Percentiles rank a stretch among this genome's conserved stretches.
phyloP scores from a whole-genome alignment of 345 rosid genomes.

The Eucalyptus melliodora region DNA sequence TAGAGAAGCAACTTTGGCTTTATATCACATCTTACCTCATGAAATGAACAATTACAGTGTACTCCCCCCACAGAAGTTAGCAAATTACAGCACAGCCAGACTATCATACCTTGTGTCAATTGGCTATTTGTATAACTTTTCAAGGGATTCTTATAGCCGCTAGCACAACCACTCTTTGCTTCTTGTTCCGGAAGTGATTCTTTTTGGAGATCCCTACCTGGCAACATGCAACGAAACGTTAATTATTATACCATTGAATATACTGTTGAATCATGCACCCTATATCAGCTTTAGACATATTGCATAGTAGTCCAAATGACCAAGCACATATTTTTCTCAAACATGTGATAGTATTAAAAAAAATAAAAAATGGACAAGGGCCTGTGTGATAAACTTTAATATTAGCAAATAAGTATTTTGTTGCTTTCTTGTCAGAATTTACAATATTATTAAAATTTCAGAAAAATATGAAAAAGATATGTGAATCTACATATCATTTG shows the following conservation, averaged over 20 bases:
- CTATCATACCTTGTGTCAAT: conserved; percentile 4
- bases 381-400: not conserved
- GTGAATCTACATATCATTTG: not conserved
- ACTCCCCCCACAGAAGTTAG: not conserved
- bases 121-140: not conserved
- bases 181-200: not conserved
- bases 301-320: not conserved
- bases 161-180: not conserved
- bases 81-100: not conserved
- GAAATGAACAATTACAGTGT: not conserved
- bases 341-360: not conserved
- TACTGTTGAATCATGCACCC: not conserved
- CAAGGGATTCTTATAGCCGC: not conserved
- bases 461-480: not conserved
- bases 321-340: not conserved
- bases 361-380: not conserved
- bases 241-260: not conserved
- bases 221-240: not conserved
- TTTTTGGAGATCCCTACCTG: conserved; percentile 12
- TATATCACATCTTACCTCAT: not conserved
- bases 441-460: not conserved
- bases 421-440: not conserved
- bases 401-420: not conserved
- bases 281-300: not conserved
- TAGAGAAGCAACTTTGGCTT: not conserved